These are phyloP conservation scores for Echinosophora koreensis DNA, from an alignment of 306 rosid species.

Conservation along the genomic window DNA sequence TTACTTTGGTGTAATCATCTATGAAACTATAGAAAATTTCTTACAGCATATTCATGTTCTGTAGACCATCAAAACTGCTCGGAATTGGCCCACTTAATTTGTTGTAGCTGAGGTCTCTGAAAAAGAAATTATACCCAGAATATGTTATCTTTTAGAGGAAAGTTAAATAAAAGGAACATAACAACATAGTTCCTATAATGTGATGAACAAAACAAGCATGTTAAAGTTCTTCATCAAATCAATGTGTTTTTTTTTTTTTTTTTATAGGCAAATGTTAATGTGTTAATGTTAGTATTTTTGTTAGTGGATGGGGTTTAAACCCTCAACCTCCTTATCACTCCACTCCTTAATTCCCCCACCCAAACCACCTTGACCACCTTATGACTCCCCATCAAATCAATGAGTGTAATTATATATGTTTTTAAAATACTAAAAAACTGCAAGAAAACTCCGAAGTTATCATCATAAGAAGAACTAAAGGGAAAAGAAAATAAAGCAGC, in stretches of 20 bases:
- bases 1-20: constrained; percentile 7
- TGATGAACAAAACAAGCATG: not conserved
- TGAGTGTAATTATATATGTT: not conserved
- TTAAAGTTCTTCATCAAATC: constrained; percentile 14
- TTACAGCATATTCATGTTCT: constrained; percentile 51
- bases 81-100: constrained; percentile 64
- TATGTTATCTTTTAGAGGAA: constrained; percentile 10
- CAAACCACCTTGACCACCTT: too few species aligned
- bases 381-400: constrained; percentile 33
- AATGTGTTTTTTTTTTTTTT: too few species aligned
- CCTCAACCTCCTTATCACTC: too few species aligned
- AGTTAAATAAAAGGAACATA: not conserved
- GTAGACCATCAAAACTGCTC: constrained; percentile 37
- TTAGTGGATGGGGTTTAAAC: too few species aligned
- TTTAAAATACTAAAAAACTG: not conserved
- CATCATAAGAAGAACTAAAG: constrained; percentile 1
- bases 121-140: constrained; percentile 26
- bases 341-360: too few species aligned
- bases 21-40: constrained; percentile 31
- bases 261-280: too few species aligned
- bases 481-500: not conserved
- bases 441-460: not conserved
- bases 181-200: not conserved
- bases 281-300: too few species aligned
- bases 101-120: constrained; percentile 77